A percentile compares a stretch with the other conserved stretches of the same genome.
Conservation (phyloP, 2,329 filamentous ascomycete species). For the Sphaerulina populicola region DNA sequence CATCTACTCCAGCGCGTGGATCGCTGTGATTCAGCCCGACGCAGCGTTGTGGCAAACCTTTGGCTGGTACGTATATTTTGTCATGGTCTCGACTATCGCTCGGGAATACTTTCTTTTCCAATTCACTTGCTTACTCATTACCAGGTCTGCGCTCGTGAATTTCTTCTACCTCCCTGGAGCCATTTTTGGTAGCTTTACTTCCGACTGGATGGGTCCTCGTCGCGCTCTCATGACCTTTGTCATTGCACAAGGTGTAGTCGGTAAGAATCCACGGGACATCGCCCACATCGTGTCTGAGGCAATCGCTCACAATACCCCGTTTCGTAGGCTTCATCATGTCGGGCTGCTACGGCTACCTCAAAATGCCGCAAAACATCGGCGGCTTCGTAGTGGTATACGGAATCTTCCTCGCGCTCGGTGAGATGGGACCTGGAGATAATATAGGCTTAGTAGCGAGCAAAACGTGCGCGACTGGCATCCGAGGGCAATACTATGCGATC, state of each 20-base stretch:
- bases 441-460: conserved; percentile 82
- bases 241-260: conserved; percentile 54
- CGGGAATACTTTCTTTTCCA: not conserved
- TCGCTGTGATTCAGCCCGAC: conserved; percentile 54
- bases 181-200: conserved; percentile 64
- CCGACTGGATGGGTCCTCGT: conserved; percentile 70
- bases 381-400: conserved; percentile 73
- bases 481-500: conserved; percentile 65
- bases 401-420: conserved; percentile 65
- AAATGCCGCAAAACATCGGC: conserved; percentile 57
- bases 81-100: conserved; percentile 37
- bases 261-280: too few species aligned
- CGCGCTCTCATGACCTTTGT: conserved; percentile 66
- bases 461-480: conserved; percentile 73
- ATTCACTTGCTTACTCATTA: not conserved
- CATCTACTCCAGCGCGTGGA: conserved; percentile 72
- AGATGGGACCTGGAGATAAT: conserved; percentile 82
- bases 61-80: conserved; percentile 51
- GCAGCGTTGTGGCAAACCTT: conserved; percentile 66
- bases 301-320: too few species aligned
- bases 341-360: conserved; percentile 64
- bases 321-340: conserved; percentile 80
- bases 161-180: conserved; percentile 83
- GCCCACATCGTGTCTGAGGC: too few species aligned
- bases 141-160: conserved; percentile 59